Base-by-base conservation (phyloP, 768 basidiomycete genomes). In the Chalciporus chontae region DNA sequence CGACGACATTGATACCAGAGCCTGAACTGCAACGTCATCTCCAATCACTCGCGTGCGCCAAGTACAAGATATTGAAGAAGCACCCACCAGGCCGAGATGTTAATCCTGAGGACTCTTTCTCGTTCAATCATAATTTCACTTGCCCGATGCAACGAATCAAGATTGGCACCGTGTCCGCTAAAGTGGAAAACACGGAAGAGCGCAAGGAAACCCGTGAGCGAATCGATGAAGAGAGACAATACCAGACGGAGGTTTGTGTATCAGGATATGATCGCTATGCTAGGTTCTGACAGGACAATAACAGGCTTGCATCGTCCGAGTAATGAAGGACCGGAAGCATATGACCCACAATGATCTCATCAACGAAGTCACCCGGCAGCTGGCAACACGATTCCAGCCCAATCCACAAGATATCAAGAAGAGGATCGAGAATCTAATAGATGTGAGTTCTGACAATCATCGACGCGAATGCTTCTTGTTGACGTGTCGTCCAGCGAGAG, bases 301-400 rank as follows among this genome's bases (percentile, higher is more conserved):
- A n/a, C 54, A 99, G 94, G 96, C 96, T 1, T 97, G 92, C 62
- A 87, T 98, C 54, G 96, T 99, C 21, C 85, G 96, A 27, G 84
- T 97, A 24, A 98, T 99, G 95, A 98, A 98, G 71, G 86, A 92
- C 64, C 75, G 94, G 48, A 97, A 97, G 65, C 79, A 80, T 47
- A 85, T 98, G 83, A 71, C 76, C 6, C 92, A 97, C 61, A 90
- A 83, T 51, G 91, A 94, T 48, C 78, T 99, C 13, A 76, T 97
- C 52, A 87, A 85, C 58, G 94, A 98, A 68, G 92, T 93, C 29
- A 91, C 90, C 40, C 80, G 83, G 18, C 95, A 97, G 58, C 70
- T 99, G 4, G 75, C 88, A 17, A 74, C 74, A 50, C 83, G 95
- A 4, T 99, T 98, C 76, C 80, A 79, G 43, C 95, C 95, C 0